Conservation (phyloP, 495 filamentous ascomycete genomes). For the Ramalina intermedia region DNA sequence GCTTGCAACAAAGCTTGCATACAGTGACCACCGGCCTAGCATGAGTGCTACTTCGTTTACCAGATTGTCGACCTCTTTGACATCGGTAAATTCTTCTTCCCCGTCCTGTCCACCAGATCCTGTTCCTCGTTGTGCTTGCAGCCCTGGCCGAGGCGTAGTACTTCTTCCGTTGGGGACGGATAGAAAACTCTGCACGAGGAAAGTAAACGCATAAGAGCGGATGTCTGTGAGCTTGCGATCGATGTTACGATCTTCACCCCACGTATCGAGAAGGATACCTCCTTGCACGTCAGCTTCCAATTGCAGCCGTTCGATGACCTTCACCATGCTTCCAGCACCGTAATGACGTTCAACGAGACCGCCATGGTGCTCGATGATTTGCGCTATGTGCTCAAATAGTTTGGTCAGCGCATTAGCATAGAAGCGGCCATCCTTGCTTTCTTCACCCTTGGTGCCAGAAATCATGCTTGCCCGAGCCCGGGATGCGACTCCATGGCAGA, state of each 20-base stretch:
- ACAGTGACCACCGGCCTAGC: conserved; percentile 87
- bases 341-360: conserved; percentile 87
- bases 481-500: conserved; percentile 81
- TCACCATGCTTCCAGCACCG: conserved; percentile 82
- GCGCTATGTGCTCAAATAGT: conserved; percentile 92
- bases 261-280: conserved; percentile 92
- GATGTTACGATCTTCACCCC: conserved; percentile 75
- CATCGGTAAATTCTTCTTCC: conserved; percentile 86
- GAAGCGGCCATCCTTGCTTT: conserved; percentile 63
- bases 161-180: conserved; percentile 43
- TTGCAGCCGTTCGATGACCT: conserved; percentile 85
- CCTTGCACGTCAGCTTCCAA: conserved; percentile 92
- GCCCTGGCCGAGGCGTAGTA: conserved; percentile 39
- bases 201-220: conserved; percentile 93
- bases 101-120: conserved; percentile 33
- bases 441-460: conserved; percentile 38
- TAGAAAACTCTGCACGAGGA: conserved; percentile 87
- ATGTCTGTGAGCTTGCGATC: conserved; percentile 82
- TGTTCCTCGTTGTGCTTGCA: conserved; percentile 44
- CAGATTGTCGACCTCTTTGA: conserved; percentile 83
- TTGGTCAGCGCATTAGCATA: conserved; percentile 84
- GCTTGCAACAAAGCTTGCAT: conserved; percentile 72
- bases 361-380: conserved; percentile 85
- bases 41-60: conserved; percentile 78
- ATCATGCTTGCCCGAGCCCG: conserved; percentile 71